Evolutionary conservation across 768 basidiomycete species (phyloP).

Genomic region (Leucocoprinus sp.): DNA sequence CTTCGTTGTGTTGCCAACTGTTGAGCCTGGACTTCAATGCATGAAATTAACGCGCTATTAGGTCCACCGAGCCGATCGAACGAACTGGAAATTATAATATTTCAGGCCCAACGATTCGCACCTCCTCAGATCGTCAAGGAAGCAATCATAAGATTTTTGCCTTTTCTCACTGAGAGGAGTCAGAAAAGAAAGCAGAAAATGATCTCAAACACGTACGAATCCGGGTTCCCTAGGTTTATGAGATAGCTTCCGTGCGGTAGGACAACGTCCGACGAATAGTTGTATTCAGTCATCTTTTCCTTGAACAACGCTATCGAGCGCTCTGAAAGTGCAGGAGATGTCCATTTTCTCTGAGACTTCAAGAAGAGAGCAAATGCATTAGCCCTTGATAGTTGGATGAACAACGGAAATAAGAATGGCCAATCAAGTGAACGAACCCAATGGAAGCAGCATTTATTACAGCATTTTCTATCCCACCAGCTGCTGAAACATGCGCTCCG

Average conservation of each 20-base stretch:
- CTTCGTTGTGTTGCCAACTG: constrained; percentile 57
- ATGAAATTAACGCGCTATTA: background rate
- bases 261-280: constrained; percentile 54
- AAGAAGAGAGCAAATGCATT: constrained; percentile 79
- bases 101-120: constrained; percentile 69
- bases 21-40: constrained; percentile 63
- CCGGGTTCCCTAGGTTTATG: constrained; percentile 78
- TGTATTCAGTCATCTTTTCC: constrained; percentile 46
- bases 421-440: constrained; percentile 36
- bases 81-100: constrained; percentile 83
- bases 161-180: constrained; percentile 45
- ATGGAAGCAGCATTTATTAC: constrained; percentile 62
- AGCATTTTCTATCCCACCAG: constrained; percentile 72
- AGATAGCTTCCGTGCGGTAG: constrained; percentile 84
- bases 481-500: constrained; percentile 78
- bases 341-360: constrained; percentile 82
- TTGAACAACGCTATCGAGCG: constrained; percentile 52
- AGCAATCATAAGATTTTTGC: constrained; percentile 68
- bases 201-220: constrained; percentile 37
- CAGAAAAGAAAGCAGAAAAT: background rate
- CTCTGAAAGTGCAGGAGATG: constrained; percentile 46
- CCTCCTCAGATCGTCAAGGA: constrained; percentile 72
- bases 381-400: constrained; percentile 36
- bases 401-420: background rate
- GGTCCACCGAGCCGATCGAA: constrained; percentile 9